These are phyloP conservation scores for Metschnikowia lochheadii DNA, from an alignment of 805 yeast genomes.

Conservation along the genomic window DNA sequence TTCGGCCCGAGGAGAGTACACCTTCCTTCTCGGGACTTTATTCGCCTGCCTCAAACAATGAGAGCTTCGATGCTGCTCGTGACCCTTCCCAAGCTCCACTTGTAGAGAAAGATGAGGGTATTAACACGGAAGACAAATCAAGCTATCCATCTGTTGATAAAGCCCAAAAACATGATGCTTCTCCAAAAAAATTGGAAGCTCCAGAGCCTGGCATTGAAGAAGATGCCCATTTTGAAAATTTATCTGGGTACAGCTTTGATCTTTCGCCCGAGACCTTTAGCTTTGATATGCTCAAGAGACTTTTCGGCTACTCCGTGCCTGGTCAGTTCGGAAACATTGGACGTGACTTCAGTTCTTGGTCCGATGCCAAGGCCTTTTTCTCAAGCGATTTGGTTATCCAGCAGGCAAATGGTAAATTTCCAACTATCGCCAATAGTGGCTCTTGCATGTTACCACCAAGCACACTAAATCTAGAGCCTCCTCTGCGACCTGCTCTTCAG, in stretches of 20 bases:
- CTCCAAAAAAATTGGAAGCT: not conserved
- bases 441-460: not conserved
- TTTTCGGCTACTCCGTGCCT: conserved; percentile 23
- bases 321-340: not conserved
- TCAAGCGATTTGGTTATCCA: not conserved
- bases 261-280: conserved; percentile 1
- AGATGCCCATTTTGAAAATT: conserved; percentile 3
- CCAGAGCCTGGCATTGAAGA: not conserved
- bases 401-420: not conserved
- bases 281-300: conserved; percentile 11
- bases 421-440: not conserved
- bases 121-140: not conserved
- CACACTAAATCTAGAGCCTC: not conserved
- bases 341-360: not conserved
- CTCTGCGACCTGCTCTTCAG: conserved; percentile 12
- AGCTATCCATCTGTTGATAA: not conserved
- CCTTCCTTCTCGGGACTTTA: not conserved
- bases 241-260: not conserved
- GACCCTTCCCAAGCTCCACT: not conserved
- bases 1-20: not conserved
- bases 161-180: not conserved
- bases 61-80: not conserved
- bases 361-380: not conserved
- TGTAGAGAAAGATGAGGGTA: not conserved
- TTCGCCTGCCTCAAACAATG: not conserved